A percentile compares a stretch with the other conserved stretches of the same genome.
phyloP scores from a whole-genome alignment of 1,284 basidiomycete genomes.

The Sanghuangporus baumii region DNA sequence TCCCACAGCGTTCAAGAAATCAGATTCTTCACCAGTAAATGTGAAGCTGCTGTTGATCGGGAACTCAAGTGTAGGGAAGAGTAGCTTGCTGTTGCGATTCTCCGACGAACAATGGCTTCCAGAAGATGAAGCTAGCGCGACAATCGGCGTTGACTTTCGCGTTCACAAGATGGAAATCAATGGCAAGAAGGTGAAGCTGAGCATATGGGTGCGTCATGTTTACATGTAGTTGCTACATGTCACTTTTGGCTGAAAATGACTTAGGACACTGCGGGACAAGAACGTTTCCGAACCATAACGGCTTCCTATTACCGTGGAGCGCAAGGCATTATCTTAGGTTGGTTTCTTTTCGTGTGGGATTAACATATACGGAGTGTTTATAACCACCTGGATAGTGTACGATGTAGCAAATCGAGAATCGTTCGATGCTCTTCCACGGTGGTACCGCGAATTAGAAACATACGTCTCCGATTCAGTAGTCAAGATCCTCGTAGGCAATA shows the following conservation, averaged over 20 bases:
- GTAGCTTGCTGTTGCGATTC: constrained; percentile 87
- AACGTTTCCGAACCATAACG: constrained; percentile 88
- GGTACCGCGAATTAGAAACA: constrained; percentile 94
- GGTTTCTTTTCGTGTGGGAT: constrained; percentile 13
- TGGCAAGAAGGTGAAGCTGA: constrained; percentile 74
- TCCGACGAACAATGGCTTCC: constrained; percentile 95
- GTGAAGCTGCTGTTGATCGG: constrained; percentile 75
- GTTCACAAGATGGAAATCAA: constrained; percentile 81
- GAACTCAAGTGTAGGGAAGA: constrained; percentile 90
- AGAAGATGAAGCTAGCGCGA: constrained; percentile 91
- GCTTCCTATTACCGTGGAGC: constrained; percentile 91
- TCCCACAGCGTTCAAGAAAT: background rate
- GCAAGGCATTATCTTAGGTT: constrained; percentile 89
- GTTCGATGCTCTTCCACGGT: constrained; percentile 87
- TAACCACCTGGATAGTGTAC: constrained; percentile 58
- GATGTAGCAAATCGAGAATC: constrained; percentile 89
- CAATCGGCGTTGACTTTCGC: constrained; percentile 85
- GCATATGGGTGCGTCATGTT: constrained; percentile 62
- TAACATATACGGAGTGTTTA: background rate
- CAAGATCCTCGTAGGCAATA: constrained; percentile 94
- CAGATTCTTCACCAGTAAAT: constrained; percentile 37
- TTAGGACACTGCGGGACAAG: constrained; percentile 89
- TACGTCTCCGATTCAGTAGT: constrained; percentile 88
- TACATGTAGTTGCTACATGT: background rate
- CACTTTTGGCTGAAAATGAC: background rate